Evolutionary conservation across 1,139 yeast species (phyloP).

Genomic region (Debaryomycetaceae sp.): DNA sequence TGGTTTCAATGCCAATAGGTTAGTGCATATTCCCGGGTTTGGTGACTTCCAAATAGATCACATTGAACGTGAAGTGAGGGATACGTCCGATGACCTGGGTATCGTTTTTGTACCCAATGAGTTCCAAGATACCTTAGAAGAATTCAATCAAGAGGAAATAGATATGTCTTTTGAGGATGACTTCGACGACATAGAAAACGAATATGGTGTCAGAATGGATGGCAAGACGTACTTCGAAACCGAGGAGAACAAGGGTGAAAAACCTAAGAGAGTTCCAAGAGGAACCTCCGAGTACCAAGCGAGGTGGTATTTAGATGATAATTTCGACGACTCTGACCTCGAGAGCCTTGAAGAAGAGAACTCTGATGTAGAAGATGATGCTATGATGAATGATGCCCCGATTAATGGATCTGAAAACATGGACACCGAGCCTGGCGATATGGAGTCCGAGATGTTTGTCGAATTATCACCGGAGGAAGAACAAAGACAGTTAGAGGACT

Average conservation of each 20-base stretch:
- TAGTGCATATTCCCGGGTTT: conserved; percentile 81
- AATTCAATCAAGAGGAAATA: conserved; percentile 57
- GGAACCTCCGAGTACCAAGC: conserved; percentile 96
- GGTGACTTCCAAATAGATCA: conserved; percentile 84
- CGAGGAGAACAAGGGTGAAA: conserved; percentile 26
- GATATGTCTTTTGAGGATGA: conserved; percentile 49
- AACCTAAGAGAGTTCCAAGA: conserved; percentile 57
- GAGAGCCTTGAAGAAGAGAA: conserved; percentile 46
- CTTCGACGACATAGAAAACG: conserved; percentile 31
- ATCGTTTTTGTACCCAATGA: conserved; percentile 44
- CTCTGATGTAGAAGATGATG: conserved; percentile 23
- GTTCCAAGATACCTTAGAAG: conserved; percentile 64
- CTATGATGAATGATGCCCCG: conserved; percentile 15
- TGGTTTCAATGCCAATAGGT: conserved; percentile 73
- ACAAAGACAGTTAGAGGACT: conserved; percentile 67
- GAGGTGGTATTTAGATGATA: conserved; percentile 76
- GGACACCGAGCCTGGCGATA: conserved; percentile 44
- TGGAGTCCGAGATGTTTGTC: conserved; percentile 59
- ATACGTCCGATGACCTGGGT: conserved; percentile 26
- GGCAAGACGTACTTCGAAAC: conserved; percentile 61
- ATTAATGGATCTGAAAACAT: conserved; percentile 37
- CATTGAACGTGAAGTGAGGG: conserved; percentile 48
- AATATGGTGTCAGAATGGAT: conserved; percentile 61
- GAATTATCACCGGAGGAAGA: conserved; percentile 84
- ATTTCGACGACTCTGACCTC: conserved; percentile 48